These are phyloP conservation scores for Fusarium sp. DNA, from an alignment of 2,329 filamentous ascomycete species.

Conservation along the genomic window DNA sequence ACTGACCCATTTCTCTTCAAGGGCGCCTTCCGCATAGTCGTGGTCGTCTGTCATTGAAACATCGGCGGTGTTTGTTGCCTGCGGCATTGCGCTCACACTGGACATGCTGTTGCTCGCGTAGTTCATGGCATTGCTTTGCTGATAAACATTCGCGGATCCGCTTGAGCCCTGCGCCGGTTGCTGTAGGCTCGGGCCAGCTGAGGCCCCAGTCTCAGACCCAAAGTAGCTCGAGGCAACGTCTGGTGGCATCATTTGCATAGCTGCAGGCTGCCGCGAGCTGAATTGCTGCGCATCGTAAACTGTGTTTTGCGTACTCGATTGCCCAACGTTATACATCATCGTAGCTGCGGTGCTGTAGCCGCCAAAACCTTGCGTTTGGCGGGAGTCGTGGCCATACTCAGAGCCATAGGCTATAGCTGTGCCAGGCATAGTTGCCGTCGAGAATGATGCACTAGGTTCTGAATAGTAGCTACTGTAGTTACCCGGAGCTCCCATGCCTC, in stretches of 20 bases:
- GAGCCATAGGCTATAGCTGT: constrained; percentile 66
- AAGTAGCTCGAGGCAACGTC: constrained; percentile 76
- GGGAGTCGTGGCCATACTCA: constrained; percentile 71
- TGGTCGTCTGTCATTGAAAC: constrained; percentile 64
- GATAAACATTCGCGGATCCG: constrained; percentile 69
- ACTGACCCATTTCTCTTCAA: constrained; percentile 74
- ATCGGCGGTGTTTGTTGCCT: constrained; percentile 50
- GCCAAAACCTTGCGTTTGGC: constrained; percentile 64
- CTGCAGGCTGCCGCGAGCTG: constrained; percentile 77
- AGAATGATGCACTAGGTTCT: constrained; percentile 61
- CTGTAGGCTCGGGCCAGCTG: constrained; percentile 64
- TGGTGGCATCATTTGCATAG: constrained; percentile 72
- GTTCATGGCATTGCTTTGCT: constrained; percentile 65
- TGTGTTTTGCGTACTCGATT: constrained; percentile 67
- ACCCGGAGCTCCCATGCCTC: constrained; percentile 64
- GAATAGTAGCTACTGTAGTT: constrained; percentile 69
- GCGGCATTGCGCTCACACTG: constrained; percentile 56
- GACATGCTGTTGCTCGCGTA: constrained; percentile 60
- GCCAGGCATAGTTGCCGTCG: constrained; percentile 66
- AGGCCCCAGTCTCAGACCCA: constrained; percentile 51
- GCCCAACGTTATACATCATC: constrained; percentile 83
- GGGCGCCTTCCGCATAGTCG: constrained; percentile 63
- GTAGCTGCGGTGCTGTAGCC: constrained; percentile 67
- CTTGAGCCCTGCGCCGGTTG: constrained; percentile 58
- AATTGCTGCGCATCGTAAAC: constrained; percentile 83